A percentile compares a stretch with the other conserved stretches of the same genome.
These are phyloP conservation scores for Drechslerella stenobrocha DNA, from an alignment of 2,329 filamentous ascomycete species.

Conservation along the genomic window DNA sequence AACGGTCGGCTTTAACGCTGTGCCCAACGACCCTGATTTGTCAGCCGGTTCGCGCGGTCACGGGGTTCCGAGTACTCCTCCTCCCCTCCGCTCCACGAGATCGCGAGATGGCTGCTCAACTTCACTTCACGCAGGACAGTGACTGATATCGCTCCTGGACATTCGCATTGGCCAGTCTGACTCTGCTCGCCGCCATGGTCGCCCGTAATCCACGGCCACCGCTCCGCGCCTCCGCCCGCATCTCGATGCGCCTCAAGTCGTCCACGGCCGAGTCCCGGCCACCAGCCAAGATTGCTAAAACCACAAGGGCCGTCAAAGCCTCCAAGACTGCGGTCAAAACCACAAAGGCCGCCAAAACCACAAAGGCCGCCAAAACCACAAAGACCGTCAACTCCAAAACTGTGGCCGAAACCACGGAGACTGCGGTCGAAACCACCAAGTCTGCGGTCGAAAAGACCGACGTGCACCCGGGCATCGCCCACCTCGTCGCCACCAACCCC, in stretches of 20 bases:
- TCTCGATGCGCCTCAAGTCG: slow-evolving; percentile 2
- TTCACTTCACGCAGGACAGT: background rate
- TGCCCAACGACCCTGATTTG: background rate
- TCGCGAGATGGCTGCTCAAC: background rate
- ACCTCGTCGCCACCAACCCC: slow-evolving; percentile 30
- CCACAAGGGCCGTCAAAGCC: no score
- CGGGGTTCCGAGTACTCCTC: background rate
- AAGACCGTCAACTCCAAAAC: background rate
- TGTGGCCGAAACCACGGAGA: no score
- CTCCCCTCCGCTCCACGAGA: background rate
- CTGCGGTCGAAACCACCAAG: background rate
- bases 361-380: background rate
- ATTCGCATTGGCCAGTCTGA: background rate
- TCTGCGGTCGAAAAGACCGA: background rate
- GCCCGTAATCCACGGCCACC: slow-evolving; percentile 1
- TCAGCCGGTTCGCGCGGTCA: slow-evolving; percentile 4
- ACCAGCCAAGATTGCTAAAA: background rate
- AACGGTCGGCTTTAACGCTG: no score
- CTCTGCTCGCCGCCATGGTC: slow-evolving; percentile 1
- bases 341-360: no score
- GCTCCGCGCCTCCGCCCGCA: slow-evolving; percentile 1
- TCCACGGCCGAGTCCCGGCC: background rate
- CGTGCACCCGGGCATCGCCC: slow-evolving; percentile 34
- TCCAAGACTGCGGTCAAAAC: background rate
- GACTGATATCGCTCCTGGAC: background rate